A percentile compares a stretch with the other conserved stretches of the same genome.
Evolutionary conservation across 805 yeast genomes (phyloP).

Genomic region (Kazachstania kunashirensis): DNA sequence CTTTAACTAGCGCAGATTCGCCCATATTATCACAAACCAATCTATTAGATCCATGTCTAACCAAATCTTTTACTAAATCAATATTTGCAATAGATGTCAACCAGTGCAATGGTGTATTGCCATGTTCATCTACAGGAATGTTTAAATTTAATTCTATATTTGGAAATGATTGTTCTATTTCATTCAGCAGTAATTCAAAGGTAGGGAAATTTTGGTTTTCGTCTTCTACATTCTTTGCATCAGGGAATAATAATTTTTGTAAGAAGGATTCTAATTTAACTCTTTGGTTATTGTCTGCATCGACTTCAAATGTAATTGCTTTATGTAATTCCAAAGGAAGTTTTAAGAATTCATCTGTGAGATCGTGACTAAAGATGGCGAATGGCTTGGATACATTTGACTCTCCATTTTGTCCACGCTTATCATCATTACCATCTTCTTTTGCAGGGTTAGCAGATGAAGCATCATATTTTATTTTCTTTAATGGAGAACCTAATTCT

Average conservation of each 20-base stretch:
- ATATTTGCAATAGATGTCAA: constrained; percentile 84
- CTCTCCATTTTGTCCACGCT: too few relatives aligned
- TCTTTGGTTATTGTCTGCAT: constrained; percentile 16
- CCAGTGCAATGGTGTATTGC: constrained; percentile 93
- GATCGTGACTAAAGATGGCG: constrained; percentile 12
- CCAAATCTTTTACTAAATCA: constrained; percentile 56
- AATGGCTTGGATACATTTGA: constrained; percentile 8
- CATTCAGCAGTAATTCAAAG: constrained; percentile 17
- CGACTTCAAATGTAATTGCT: background rate
- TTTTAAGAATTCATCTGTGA: constrained; percentile 6
- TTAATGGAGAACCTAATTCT: constrained; percentile 23
- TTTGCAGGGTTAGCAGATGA: too few relatives aligned
- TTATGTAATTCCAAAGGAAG: constrained; percentile 7
- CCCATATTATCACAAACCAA: constrained; percentile 67
- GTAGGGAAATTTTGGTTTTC: constrained; percentile 1
- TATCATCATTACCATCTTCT: background rate
- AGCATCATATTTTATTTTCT: constrained; percentile 14
- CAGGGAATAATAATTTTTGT: constrained; percentile 25
- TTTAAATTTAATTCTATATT: constrained; percentile 44
- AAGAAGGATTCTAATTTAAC: constrained; percentile 25
- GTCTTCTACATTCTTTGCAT: constrained; percentile 7
- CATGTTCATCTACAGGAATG: constrained; percentile 84
- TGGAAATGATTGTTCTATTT: constrained; percentile 20
- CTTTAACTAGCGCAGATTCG: constrained; percentile 77
- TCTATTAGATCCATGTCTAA: constrained; percentile 58